phyloP scores from a whole-genome alignment of 2,329 filamentous ascomycete species.

The Penicillium sp. region DNA sequence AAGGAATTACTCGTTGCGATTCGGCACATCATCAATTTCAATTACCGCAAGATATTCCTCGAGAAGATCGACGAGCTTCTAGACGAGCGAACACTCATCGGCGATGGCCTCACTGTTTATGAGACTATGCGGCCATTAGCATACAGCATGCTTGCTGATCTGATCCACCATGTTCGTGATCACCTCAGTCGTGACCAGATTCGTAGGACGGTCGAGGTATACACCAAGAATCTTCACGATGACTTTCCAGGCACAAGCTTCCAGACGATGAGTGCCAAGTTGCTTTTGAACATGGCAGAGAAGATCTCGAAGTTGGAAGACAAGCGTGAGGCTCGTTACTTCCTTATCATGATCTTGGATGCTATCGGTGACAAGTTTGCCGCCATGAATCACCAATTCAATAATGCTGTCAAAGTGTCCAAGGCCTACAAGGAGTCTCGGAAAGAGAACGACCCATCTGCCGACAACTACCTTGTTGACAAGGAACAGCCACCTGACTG shows the following conservation, averaged over 20 bases:
- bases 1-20: slow-evolving; percentile 97
- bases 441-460: slow-evolving; percentile 62
- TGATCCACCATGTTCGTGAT: slow-evolving; percentile 95
- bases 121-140: slow-evolving; percentile 93
- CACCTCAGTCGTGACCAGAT: slow-evolving; percentile 88
- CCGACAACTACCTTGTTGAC: slow-evolving; percentile 81
- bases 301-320: slow-evolving; percentile 92
- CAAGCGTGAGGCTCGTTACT: slow-evolving; percentile 91
- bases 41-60: slow-evolving; percentile 92
- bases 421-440: slow-evolving; percentile 76
- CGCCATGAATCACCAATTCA: slow-evolving; percentile 94
- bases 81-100: slow-evolving; percentile 90
- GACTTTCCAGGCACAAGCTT: slow-evolving; percentile 97
- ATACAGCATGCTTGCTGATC: slow-evolving; percentile 96
- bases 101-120: slow-evolving; percentile 92
- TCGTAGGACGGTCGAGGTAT: slow-evolving; percentile 91
- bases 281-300: slow-evolving; percentile 96
- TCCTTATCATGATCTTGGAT: slow-evolving; percentile 94
- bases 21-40: slow-evolving; percentile 98
- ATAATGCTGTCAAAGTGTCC: slow-evolving; percentile 90
- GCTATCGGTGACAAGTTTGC: slow-evolving; percentile 98
- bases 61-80: slow-evolving; percentile 92
- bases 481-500: slow-evolving; percentile 80
- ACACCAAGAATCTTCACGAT: slow-evolving; percentile 92
- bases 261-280: slow-evolving; percentile 98